phyloP scores from a whole-genome alignment of 2,329 filamentous ascomycete genomes.

The Microdochium paspali region DNA sequence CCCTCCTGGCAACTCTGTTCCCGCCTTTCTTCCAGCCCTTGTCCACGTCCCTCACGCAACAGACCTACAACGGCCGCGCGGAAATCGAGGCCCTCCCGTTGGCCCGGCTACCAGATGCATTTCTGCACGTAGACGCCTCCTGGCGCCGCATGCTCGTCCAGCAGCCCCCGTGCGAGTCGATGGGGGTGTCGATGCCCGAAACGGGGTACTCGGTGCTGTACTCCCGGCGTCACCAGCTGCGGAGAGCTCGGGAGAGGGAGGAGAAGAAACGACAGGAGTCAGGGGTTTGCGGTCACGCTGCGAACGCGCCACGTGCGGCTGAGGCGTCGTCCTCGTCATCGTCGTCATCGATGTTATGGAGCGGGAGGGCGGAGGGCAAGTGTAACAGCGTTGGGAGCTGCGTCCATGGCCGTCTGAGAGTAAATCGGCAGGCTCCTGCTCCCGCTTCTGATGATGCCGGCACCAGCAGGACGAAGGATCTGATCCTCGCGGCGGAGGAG shows the following conservation, averaged over 20 bases:
- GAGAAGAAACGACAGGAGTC: no score
- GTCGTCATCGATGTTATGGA: background rate
- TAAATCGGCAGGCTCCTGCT: no score
- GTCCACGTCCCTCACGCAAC: background rate
- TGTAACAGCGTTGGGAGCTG: no score
- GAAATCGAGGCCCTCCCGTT: slow-evolving; percentile 2
- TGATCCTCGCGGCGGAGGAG: background rate
- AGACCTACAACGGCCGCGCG: background rate
- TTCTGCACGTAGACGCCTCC: background rate
- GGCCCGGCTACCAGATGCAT: background rate
- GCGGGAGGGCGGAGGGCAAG: background rate
- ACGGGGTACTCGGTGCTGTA: background rate
- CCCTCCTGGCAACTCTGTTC: slow-evolving; percentile 2
- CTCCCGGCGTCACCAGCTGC: background rate
- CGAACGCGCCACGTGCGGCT: no score
- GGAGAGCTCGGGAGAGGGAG: no score
- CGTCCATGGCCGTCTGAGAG: no score
- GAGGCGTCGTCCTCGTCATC: no score
- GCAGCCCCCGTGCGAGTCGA: slow-evolving; percentile 2
- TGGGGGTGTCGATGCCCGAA: slow-evolving; percentile 3
- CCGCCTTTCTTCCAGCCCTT: slow-evolving; percentile 1
- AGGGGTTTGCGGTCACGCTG: no score
- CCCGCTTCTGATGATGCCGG: no score
- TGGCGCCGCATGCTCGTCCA: slow-evolving; percentile 4
- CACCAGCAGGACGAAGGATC: no score